Percentiles rank a stretch among this genome's conserved stretches.
phyloP scores from a whole-genome alignment of 23 red algal genomes.

The Gracilariopsis chorda region DNA sequence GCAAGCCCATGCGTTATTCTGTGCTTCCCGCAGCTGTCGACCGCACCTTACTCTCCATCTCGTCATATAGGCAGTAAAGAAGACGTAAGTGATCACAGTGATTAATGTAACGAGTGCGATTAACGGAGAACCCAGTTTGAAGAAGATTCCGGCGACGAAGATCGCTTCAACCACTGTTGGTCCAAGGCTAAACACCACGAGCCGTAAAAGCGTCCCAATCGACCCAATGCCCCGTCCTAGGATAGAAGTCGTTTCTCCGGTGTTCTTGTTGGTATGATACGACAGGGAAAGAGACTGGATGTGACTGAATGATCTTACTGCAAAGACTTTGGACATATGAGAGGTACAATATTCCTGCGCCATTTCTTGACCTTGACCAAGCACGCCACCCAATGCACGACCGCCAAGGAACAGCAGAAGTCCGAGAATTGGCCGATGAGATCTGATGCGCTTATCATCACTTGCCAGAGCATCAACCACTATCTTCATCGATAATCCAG shows the following conservation, averaged over 20 bases:
- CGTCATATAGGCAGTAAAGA: constrained; percentile 45
- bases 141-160: constrained; percentile 79
- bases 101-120: constrained; percentile 39
- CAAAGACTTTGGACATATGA: constrained; percentile 55
- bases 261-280: constrained; percentile 70
- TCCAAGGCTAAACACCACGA: constrained; percentile 72
- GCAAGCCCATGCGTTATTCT: constrained; percentile 50
- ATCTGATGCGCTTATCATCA: background rate
- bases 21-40: constrained; percentile 46
- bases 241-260: constrained; percentile 71
- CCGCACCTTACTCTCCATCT: constrained; percentile 55
- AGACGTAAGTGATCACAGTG: constrained; percentile 29
- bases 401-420: constrained; percentile 19
- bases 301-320: constrained; percentile 56
- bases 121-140: constrained; percentile 41
- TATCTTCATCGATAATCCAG: constrained; percentile 48
- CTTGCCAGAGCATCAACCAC: constrained; percentile 35
- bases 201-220: constrained; percentile 53
- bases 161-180: constrained; percentile 84
- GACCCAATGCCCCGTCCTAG: constrained; percentile 90
- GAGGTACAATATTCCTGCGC: constrained; percentile 45
- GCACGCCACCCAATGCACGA: constrained; percentile 14
- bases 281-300: constrained; percentile 66
- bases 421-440: constrained; percentile 19
- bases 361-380: constrained; percentile 42